Percentiles rank a stretch among this genome's conserved stretches.
phyloP scores from a whole-genome alignment of 1,139 yeast genomes.

The Trichomonascaceae sp. region DNA sequence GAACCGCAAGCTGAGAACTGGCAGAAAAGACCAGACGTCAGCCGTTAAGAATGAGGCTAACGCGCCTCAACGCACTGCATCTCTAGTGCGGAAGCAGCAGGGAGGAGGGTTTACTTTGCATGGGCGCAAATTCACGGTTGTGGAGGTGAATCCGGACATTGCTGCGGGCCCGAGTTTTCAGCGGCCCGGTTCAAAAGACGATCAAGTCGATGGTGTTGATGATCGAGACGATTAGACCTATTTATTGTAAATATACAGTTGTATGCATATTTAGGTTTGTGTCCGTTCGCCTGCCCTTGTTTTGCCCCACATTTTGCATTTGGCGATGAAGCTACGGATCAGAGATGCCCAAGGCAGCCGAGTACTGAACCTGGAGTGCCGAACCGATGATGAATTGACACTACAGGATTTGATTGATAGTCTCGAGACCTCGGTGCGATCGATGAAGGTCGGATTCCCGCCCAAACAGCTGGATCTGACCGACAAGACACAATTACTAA shows the following conservation, averaged over 20 bases:
- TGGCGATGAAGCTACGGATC: slow-evolving; percentile 19
- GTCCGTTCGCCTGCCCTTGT: background rate
- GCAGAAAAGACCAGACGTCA: too few relatives aligned
- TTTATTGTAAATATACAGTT: too few relatives aligned
- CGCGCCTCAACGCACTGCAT: slow-evolving; percentile 14
- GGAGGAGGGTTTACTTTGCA: slow-evolving; percentile 20
- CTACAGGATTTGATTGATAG: slow-evolving; percentile 16
- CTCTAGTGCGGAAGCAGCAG: slow-evolving; percentile 16
- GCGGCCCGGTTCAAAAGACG: slow-evolving; percentile 8
- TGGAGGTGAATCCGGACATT: slow-evolving; percentile 24
- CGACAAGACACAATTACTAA: slow-evolving; percentile 8
- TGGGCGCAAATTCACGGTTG: slow-evolving; percentile 23
- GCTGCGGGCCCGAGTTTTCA: slow-evolving; percentile 16
- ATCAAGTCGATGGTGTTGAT: too few relatives aligned
- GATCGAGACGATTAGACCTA: too few relatives aligned
- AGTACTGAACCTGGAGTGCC: slow-evolving; percentile 15
- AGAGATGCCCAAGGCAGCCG: slow-evolving; percentile 11
- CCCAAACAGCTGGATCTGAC: slow-evolving; percentile 33
- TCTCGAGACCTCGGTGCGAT: slow-evolving; percentile 9
- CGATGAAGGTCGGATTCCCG: slow-evolving; percentile 47
- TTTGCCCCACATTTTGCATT: background rate
- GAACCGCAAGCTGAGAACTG: slow-evolving; percentile 1
- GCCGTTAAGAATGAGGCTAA: too few relatives aligned
- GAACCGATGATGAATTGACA: slow-evolving; percentile 16
- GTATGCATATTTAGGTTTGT: background rate